These are phyloP conservation scores for Meyerozyma carpophila DNA, from an alignment of 1,139 yeast genomes.

Conservation along the genomic window DNA sequence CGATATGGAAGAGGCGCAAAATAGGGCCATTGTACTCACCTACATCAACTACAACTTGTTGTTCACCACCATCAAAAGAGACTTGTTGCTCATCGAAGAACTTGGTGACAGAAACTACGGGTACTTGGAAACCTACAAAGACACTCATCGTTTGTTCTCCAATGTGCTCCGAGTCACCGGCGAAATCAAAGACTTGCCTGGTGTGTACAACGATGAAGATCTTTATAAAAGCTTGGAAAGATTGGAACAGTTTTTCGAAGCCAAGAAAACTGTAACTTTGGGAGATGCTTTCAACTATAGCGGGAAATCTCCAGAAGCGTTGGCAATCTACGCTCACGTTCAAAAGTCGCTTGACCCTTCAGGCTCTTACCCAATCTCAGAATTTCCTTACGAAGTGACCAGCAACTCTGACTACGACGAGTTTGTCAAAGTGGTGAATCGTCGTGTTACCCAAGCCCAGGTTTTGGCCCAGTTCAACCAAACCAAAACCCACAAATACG, in stretches of 20 bases:
- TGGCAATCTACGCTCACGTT: constrained; percentile 45
- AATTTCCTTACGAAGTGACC: constrained; percentile 36
- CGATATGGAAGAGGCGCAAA: constrained; percentile 54
- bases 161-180: constrained; percentile 43
- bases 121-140: constrained; percentile 32
- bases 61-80: constrained; percentile 68
- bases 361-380: constrained; percentile 20
- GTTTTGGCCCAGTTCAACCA: constrained; percentile 43
- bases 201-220: constrained; percentile 82
- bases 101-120: constrained; percentile 9
- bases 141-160: constrained; percentile 45
- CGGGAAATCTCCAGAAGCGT: constrained; percentile 46
- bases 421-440: constrained; percentile 22
- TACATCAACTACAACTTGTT: constrained; percentile 67
- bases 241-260: constrained; percentile 41
- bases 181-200: constrained; percentile 75
- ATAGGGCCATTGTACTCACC: constrained; percentile 69
- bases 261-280: constrained; percentile 38
- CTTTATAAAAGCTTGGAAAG: constrained; percentile 49
- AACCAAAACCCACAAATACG: constrained; percentile 3
- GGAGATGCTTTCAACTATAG: constrained; percentile 46
- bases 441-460: constrained; percentile 36
- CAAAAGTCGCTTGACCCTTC: constrained; percentile 14
- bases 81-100: constrained; percentile 43
- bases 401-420: constrained; percentile 26